Evolutionary conservation across 306 rosid genomes (phyloP).

Genomic region (Castanopsis chinensis): DNA sequence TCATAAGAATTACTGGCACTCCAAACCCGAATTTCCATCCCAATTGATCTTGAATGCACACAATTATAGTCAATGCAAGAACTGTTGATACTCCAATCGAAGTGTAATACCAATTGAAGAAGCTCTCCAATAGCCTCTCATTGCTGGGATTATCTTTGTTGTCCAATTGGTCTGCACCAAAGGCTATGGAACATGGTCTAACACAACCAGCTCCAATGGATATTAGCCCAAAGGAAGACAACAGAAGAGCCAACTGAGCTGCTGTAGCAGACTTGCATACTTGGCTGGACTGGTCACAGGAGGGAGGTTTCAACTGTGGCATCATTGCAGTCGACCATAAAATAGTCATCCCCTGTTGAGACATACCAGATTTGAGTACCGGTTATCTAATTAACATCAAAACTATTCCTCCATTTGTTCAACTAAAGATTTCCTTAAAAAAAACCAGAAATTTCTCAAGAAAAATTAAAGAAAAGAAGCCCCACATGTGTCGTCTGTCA

Average conservation of each 20-base stretch:
- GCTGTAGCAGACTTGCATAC: slow-evolving; percentile 17
- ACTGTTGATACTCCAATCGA: slow-evolving; percentile 27
- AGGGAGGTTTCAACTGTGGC: slow-evolving; percentile 34
- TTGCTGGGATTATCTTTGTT: slow-evolving; percentile 5
- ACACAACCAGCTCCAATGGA: slow-evolving; percentile 64
- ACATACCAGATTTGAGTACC: not conserved
- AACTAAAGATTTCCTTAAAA: too few species aligned
- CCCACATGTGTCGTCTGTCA: too few species aligned
- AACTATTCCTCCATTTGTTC: too few species aligned
- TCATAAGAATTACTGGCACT: slow-evolving; percentile 39
- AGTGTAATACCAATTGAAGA: slow-evolving; percentile 52
- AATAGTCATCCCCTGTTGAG: slow-evolving; percentile 38
- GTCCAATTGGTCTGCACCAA: slow-evolving; percentile 51
- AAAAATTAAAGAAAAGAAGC: too few species aligned
- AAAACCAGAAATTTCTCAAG: too few species aligned
- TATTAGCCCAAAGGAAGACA: slow-evolving; percentile 35
- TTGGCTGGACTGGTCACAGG: not conserved
- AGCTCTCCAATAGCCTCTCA: slow-evolving; percentile 32
- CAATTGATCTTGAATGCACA: slow-evolving; percentile 44
- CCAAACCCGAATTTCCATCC: slow-evolving; percentile 57
- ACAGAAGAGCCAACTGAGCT: slow-evolving; percentile 26
- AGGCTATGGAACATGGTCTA: slow-evolving; percentile 44
- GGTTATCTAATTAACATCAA: too few species aligned
- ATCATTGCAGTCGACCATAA: slow-evolving; percentile 45
- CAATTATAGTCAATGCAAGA: slow-evolving; percentile 34